phyloP scores from a whole-genome alignment of 345 rosid genomes.

The Bruguiera gymnorhiza region DNA sequence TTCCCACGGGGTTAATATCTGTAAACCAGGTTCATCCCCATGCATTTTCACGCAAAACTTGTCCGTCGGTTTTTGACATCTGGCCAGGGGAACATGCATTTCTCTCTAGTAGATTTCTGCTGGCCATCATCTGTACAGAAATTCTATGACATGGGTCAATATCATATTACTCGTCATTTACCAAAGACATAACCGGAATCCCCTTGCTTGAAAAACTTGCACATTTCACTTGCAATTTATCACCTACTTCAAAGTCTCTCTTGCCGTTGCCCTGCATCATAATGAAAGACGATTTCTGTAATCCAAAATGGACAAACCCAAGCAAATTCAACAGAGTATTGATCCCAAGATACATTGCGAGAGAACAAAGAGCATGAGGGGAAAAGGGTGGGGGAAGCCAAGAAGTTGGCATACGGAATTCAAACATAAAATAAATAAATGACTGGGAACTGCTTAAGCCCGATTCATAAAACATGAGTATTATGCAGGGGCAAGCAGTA shows the following conservation, averaged over 20 bases:
- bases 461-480: no score
- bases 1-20: no score
- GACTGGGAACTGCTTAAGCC: no score
- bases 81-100: neutral
- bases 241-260: constrained; percentile 49
- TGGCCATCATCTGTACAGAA: neutral
- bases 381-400: neutral
- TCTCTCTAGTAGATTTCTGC: constrained; percentile 2
- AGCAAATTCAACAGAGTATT: neutral
- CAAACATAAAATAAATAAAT: no score
- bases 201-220: constrained; percentile 75
- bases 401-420: no score
- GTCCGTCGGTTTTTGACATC: neutral
- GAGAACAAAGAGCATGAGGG: neutral
- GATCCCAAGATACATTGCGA: neutral
- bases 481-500: neutral
- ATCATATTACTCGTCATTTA: constrained; percentile 25
- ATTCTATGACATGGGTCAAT: neutral
- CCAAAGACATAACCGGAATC: constrained; percentile 66
- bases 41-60: neutral
- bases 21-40: neutral
- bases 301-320: neutral
- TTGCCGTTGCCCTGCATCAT: constrained; percentile 44
- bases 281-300: constrained; percentile 5
- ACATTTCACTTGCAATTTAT: constrained; percentile 58